Evolutionary conservation across 345 rosid species (phyloP).

Genomic region (Brassica juncea): DNA sequence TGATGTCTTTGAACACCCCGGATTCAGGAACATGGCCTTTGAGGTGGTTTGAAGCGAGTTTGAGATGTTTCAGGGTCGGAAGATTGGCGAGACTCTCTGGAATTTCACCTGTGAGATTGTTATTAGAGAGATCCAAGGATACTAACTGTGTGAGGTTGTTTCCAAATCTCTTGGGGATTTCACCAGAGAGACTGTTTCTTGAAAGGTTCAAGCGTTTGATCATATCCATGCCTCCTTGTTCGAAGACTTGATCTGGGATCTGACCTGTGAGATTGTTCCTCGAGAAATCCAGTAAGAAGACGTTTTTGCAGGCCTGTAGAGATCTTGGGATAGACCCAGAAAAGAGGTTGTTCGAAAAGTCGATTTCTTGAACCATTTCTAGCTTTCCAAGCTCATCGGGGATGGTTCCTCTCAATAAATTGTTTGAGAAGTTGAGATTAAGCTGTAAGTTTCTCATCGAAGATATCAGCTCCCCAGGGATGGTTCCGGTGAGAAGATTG

Average conservation of each 20-base stretch:
- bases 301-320: neutral
- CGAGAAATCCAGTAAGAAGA: neutral
- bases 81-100: slow-evolving; percentile 60
- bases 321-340: neutral
- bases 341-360: neutral
- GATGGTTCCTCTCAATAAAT: neutral
- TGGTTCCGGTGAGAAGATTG: neutral
- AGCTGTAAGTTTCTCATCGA: neutral
- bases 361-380: neutral
- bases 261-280: slow-evolving; percentile 40
- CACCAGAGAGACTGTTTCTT: slow-evolving; percentile 56
- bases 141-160: slow-evolving; percentile 49
- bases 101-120: slow-evolving; percentile 60
- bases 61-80: slow-evolving; percentile 58
- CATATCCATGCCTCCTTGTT: slow-evolving; percentile 38
- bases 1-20: slow-evolving; percentile 61
- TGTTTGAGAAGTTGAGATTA: neutral
- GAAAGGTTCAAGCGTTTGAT: slow-evolving; percentile 67
- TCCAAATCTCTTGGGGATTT: slow-evolving; percentile 51
- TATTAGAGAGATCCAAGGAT: slow-evolving; percentile 65
- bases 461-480: neutral
- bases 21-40: slow-evolving; percentile 71
- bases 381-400: neutral
- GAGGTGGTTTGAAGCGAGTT: slow-evolving; percentile 69
- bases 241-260: slow-evolving; percentile 50